Evolutionary conservation across 495 filamentous ascomycete genomes (phyloP), one percentile per base, ranked within the genome.

Genomic region (Hypoxylon intermedium): DNA sequence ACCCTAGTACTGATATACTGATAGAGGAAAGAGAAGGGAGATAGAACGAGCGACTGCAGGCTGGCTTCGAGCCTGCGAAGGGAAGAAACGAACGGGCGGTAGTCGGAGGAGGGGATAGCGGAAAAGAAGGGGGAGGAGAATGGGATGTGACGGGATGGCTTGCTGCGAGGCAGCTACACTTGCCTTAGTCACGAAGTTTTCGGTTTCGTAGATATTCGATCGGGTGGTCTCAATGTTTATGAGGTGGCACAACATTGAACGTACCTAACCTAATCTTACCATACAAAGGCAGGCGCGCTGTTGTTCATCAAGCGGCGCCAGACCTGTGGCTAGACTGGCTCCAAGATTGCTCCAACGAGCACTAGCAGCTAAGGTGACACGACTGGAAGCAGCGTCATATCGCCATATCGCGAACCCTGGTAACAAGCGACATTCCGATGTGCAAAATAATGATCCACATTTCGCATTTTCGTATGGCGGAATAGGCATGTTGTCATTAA

Each of bases 361-460:
- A 26, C 4, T 26, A 7, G 24, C 7, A 26, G 24, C 4, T 12
- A 52, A 37, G 49, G 67, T 69, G 63, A 61, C 56, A 69, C 66
- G 62, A 50, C 40, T 38, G 42, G 23, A 34, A 56, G 58, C 48
- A 65, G 67, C 67, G 64, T 70, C 67, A 70, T 70, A 56, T 50
- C 48, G 56, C 47, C 49, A 70, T 70, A 56, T 50, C 48, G 56
- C 47, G 45, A 55, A 55, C 63, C 63, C 60, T 26, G 67, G 57
- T 63, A 70, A 65, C 60, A 59, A 61, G 60, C 60, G 60, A 65
- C 64, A 63, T 70, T 68, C 68, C 68, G 66, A 69, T 65, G 63
- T 63, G 62, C 57, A 54, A 59, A 67, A 68, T 64, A 60, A 59
- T 60, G 68, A 67, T 69, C 65, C 66, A 67, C 68, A 64, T 58